A percentile compares a stretch with the other conserved stretches of the same genome.
These are phyloP conservation scores for Isoetes taiwanensis DNA, from an alignment of 75 land plant genomes.

Conservation along the genomic window DNA sequence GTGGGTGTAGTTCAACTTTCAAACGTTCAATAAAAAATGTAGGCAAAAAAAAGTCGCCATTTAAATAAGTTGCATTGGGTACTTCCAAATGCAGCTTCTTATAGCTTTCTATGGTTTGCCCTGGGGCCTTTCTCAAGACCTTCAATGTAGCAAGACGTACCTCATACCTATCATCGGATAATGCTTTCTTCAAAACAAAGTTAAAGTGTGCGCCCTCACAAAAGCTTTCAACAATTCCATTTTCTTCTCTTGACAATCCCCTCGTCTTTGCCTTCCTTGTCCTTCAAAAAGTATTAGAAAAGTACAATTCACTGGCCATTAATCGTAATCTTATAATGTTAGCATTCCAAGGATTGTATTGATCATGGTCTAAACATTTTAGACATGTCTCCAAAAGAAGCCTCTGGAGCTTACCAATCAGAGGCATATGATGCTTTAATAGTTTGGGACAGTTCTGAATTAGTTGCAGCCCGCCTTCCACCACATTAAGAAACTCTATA, in stretches of 20 bases:
- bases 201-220: slow-evolving; percentile 3
- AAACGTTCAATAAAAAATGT: too few species aligned
- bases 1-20: too few species aligned
- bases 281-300: neutral
- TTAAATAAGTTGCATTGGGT: too few species aligned
- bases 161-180: slow-evolving; percentile 59
- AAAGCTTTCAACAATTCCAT: too few species aligned
- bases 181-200: slow-evolving; percentile 32
- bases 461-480: slow-evolving; percentile 40
- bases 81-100: too few species aligned
- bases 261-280: too few species aligned
- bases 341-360: slow-evolving; percentile 9
- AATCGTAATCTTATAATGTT: slow-evolving; percentile 8
- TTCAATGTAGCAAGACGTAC: slow-evolving; percentile 74
- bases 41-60: too few species aligned
- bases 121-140: slow-evolving; percentile 37
- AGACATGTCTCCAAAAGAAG: slow-evolving; percentile 36
- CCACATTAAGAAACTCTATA: slow-evolving; percentile 37
- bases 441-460: slow-evolving; percentile 10
- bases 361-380: slow-evolving; percentile 31
- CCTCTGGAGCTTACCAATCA: slow-evolving; percentile 14
- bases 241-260: too few species aligned
- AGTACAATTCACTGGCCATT: slow-evolving; percentile 13
- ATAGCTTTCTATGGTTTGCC: too few species aligned
- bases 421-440: neutral